Conservation (phyloP, 2,329 filamentous ascomycete genomes). For the Penicillium verrucosum region DNA sequence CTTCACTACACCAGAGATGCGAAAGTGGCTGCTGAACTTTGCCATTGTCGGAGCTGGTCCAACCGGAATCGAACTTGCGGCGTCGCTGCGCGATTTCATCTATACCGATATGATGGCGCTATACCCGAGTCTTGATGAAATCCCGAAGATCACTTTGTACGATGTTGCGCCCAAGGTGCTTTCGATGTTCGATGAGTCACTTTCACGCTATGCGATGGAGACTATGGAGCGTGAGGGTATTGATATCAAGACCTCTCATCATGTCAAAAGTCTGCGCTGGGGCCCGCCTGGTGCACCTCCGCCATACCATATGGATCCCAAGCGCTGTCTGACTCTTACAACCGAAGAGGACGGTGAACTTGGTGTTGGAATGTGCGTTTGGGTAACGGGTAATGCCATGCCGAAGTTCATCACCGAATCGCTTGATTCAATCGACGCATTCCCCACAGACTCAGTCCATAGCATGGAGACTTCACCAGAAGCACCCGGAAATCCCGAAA, state of each 20-base stretch:
- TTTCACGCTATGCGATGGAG: constrained; percentile 56
- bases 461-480: constrained; percentile 20
- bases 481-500: constrained; percentile 7
- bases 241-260: constrained; percentile 56
- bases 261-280: constrained; percentile 52
- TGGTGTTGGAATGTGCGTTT: constrained; percentile 60
- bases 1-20: constrained; percentile 52
- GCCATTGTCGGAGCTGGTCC: constrained; percentile 59
- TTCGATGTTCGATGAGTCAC: constrained; percentile 58
- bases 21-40: constrained; percentile 55
- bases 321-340: constrained; percentile 50
- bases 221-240: constrained; percentile 56
- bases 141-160: constrained; percentile 56
- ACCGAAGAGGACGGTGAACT: constrained; percentile 58
- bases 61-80: constrained; percentile 55
- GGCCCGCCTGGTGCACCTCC: constrained; percentile 45
- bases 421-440: constrained; percentile 31
- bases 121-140: constrained; percentile 52
- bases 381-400: constrained; percentile 47
- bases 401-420: constrained; percentile 31
- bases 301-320: constrained; percentile 42
- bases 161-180: constrained; percentile 60
- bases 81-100: constrained; percentile 58
- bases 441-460: constrained; percentile 32
- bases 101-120: constrained; percentile 51